These are phyloP conservation scores for Podaxis sp. DNA, from an alignment of 768 basidiomycete genomes.

Conservation along the genomic window DNA sequence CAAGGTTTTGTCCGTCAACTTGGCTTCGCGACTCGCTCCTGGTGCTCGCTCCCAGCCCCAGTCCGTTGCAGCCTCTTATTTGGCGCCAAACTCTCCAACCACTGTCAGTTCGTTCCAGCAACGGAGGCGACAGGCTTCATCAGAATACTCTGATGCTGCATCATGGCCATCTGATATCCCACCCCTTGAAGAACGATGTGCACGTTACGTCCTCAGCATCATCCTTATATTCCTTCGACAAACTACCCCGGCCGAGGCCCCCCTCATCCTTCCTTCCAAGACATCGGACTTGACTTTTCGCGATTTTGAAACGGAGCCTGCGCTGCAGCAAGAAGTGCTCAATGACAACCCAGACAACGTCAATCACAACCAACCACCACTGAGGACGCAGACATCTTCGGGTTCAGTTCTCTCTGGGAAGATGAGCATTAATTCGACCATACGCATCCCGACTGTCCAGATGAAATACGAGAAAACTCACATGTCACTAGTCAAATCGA, in stretches of 20 bases:
- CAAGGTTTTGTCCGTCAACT: slow-evolving; percentile 74
- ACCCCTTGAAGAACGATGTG: slow-evolving; percentile 78
- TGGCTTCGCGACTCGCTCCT: slow-evolving; percentile 76
- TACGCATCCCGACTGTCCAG: slow-evolving; percentile 37
- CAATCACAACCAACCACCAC: slow-evolving; percentile 16
- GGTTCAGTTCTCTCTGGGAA: slow-evolving; percentile 35
- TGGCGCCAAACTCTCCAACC: slow-evolving; percentile 37
- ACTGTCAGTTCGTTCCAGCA: slow-evolving; percentile 25
- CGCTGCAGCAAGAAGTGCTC: slow-evolving; percentile 34
- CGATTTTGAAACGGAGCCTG: slow-evolving; percentile 55
- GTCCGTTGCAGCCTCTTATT: slow-evolving; percentile 20
- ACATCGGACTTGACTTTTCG: slow-evolving; percentile 65
- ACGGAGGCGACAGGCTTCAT: slow-evolving; percentile 37
- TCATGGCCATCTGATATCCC: slow-evolving; percentile 47
- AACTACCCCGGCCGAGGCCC: slow-evolving; percentile 55
- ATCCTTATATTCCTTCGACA: slow-evolving; percentile 82
- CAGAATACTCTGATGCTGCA: slow-evolving; percentile 31
- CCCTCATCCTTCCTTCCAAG: slow-evolving; percentile 53
- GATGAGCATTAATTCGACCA: slow-evolving; percentile 36
- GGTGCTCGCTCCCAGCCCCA: slow-evolving; percentile 32
- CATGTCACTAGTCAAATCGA: slow-evolving; percentile 54
- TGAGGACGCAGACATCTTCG: slow-evolving; percentile 44
- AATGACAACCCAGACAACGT: slow-evolving; percentile 1
- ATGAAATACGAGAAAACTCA: slow-evolving; percentile 61
- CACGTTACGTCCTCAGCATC: slow-evolving; percentile 77